Evolutionary conservation across 2,329 filamentous ascomycete genomes (phyloP).

Genomic region (Fusarium albosuccineum): DNA sequence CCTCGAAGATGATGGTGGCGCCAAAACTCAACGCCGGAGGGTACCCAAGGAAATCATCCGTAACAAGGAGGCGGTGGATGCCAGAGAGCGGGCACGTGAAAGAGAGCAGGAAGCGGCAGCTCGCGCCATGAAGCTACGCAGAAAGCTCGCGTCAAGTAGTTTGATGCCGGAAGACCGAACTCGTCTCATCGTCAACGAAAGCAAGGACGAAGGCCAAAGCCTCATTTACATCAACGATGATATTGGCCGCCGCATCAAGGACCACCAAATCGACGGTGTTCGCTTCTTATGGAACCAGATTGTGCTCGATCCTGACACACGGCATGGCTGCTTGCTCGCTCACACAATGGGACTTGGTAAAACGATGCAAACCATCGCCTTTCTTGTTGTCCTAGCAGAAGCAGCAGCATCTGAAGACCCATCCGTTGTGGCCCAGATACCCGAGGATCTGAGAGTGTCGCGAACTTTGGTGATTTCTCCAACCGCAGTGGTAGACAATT

Average conservation of each 20-base stretch:
- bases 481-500: conserved; percentile 81
- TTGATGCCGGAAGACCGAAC: conserved; percentile 59
- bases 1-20: conserved; percentile 1
- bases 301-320: conserved; percentile 67
- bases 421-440: conserved; percentile 74
- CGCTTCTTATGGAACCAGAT: conserved; percentile 92
- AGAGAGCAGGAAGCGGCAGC: conserved; percentile 67
- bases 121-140: conserved; percentile 63
- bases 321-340: conserved; percentile 83
- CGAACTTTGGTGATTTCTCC: conserved; percentile 83
- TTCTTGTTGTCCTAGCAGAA: conserved; percentile 81
- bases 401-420: conserved; percentile 71
- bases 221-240: conserved; percentile 74
- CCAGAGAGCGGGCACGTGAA: conserved; percentile 68
- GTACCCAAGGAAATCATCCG: conserved; percentile 51
- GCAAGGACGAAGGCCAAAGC: conserved; percentile 70
- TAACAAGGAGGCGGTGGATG: conserved; percentile 58
- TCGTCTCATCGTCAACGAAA: conserved; percentile 75
- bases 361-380: conserved; percentile 89
- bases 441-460: conserved; percentile 70
- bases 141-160: conserved; percentile 63
- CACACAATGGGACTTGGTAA: conserved; percentile 95
- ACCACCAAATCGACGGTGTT: conserved; percentile 84
- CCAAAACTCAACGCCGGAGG: conserved; percentile 39
- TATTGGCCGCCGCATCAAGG: conserved; percentile 77